Conservation (phyloP, 169 alveolate genomes). For the Cryptosporidium tyzzeri region DNA sequence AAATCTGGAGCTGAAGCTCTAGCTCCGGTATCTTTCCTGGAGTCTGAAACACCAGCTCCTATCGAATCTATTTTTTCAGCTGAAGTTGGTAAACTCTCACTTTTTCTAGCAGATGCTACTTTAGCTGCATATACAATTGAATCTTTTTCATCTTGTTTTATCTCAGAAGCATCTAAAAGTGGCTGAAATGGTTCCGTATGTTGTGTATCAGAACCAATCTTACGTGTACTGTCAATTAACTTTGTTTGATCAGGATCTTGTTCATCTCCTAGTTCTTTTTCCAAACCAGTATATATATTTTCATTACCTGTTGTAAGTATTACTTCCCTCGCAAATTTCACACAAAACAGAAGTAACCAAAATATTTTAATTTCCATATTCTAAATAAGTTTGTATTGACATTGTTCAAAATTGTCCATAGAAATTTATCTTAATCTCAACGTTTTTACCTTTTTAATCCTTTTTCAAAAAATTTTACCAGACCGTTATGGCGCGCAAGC, state of each 20-base stretch:
- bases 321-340: conserved; percentile 27
- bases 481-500: background rate
- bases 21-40: background rate
- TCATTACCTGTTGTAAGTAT: background rate
- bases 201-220: background rate
- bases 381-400: conserved; percentile 13
- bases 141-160: conserved; percentile 5
- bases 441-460: background rate
- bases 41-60: background rate
- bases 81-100: background rate
- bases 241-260: background rate
- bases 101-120: background rate
- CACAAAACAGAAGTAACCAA: conserved; percentile 38
- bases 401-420: conserved; percentile 14
- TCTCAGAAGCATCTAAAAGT: background rate
- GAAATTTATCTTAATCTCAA: background rate
- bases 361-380: conserved; percentile 26
- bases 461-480: background rate
- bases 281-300: background rate
- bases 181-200: background rate
- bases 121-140: background rate
- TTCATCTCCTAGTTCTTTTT: conserved; percentile 2
- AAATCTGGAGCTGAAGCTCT: background rate
- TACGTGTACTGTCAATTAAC: background rate
- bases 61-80: background rate